Conservation (phyloP, 306 rosid species). For the Gynostemma pentaphyllum region DNA sequence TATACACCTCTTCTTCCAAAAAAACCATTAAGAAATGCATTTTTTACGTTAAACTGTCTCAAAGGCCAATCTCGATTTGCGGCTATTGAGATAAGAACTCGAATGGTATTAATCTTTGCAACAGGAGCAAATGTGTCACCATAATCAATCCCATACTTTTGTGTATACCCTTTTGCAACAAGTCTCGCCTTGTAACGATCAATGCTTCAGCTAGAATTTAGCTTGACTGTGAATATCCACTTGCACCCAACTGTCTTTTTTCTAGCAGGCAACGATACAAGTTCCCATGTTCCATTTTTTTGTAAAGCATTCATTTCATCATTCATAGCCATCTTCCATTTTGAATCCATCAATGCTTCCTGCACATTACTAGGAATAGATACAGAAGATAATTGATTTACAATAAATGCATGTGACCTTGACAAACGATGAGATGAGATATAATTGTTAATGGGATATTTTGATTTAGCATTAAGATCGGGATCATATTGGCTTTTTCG, state of each 20-base stretch:
- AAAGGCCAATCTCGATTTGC: no score
- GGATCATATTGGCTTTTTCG: neutral
- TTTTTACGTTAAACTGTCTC: no score
- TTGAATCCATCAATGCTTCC: neutral
- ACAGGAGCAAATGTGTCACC: no score
- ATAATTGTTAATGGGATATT: neutral
- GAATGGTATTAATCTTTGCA: no score
- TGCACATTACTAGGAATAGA: neutral
- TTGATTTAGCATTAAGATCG: neutral
- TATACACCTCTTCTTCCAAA: no score
- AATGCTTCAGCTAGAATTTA: no score
- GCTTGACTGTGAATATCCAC: neutral
- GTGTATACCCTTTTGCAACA: no score
- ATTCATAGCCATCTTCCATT: neutral
- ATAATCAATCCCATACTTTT: no score
- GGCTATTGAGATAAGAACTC: no score
- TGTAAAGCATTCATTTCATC: constrained; percentile 3
- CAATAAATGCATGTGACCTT: neutral
- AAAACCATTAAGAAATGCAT: no score
- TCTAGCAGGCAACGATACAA: neutral
- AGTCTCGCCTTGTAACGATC: no score
- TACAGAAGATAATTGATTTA: neutral
- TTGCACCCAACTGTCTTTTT: neutral
- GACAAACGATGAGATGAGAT: neutral
- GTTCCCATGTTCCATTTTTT: neutral